Conservation (phyloP, 75 land plant species). For the Chamaecyparis obtusa region DNA sequence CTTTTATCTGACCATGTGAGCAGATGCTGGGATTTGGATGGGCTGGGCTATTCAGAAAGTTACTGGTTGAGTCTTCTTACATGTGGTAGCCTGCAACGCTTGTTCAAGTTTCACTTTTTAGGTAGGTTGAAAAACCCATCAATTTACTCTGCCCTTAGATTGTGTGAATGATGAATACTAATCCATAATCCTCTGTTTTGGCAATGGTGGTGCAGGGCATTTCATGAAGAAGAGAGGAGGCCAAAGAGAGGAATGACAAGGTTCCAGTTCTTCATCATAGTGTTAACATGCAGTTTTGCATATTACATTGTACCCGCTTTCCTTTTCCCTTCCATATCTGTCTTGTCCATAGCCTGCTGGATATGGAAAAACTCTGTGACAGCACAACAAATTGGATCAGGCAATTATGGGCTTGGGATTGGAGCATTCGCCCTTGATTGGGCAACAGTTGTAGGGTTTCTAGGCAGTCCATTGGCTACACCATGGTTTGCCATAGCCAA, state of each 20-base stretch:
- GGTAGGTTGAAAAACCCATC: conserved; percentile 20
- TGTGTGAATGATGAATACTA: not conserved
- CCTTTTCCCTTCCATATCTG: conserved; percentile 46
- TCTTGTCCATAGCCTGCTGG: conserved; percentile 34
- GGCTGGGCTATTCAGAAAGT: conserved; percentile 64
- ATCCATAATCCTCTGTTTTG: too few relatives aligned
- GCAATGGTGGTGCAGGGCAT: conserved; percentile 21
- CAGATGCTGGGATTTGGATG: conserved; percentile 84
- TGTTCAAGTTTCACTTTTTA: conserved; percentile 64
- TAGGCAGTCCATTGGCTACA: conserved; percentile 59
- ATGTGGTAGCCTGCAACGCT: conserved; percentile 88
- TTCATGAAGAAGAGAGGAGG: conserved; percentile 61
- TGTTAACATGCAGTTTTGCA: conserved; percentile 47
- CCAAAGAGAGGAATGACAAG: conserved; percentile 41
- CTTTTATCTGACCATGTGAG: not conserved
- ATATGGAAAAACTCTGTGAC: conserved; percentile 26
- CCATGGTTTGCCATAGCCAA: conserved; percentile 71
- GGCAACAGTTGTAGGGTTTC: conserved; percentile 43
- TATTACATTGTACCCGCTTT: conserved; percentile 66
- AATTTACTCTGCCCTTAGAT: too few relatives aligned
- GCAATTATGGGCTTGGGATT: conserved; percentile 20
- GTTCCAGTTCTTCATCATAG: conserved; percentile 67
- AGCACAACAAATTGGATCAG: conserved; percentile 40
- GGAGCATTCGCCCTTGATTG: conserved; percentile 70
- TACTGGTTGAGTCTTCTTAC: conserved; percentile 63